phyloP scores from a whole-genome alignment of 2,329 filamentous ascomycete species.

The Colletotrichum euphorbiae region DNA sequence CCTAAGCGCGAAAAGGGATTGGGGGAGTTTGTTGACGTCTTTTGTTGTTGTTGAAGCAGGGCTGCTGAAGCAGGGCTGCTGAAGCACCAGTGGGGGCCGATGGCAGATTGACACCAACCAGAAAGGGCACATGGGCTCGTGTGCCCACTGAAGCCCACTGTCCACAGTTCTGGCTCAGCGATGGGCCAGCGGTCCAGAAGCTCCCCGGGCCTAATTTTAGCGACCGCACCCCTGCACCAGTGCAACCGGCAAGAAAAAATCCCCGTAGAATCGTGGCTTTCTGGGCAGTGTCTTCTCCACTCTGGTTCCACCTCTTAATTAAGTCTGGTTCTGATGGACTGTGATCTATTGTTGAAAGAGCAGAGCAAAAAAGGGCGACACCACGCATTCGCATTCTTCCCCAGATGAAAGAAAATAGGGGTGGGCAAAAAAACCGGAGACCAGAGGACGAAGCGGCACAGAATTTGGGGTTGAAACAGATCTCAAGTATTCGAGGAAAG shows the following conservation, averaged over 20 bases:
- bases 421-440: background rate
- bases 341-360: background rate
- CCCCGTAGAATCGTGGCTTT: constrained; percentile 6
- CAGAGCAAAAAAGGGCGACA: background rate
- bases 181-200: constrained; percentile 7
- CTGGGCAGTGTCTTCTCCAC: constrained; percentile 28
- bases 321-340: background rate
- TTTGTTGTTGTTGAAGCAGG: too few species aligned
- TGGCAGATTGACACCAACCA: too few species aligned
- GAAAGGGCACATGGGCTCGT: too few species aligned
- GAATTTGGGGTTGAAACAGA: constrained; percentile 23
- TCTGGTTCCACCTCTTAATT: constrained; percentile 16
- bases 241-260: background rate
- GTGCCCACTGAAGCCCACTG: background rate
- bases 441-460: background rate
- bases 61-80: too few species aligned
- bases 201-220: constrained; percentile 38
- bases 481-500: constrained; percentile 22
- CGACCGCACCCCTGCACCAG: constrained; percentile 24
- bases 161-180: constrained; percentile 1
- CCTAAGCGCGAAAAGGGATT: too few species aligned
- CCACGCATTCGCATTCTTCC: background rate
- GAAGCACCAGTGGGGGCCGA: too few species aligned
- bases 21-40: too few species aligned
- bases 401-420: background rate